Conservation (phyloP, 2,329 filamentous ascomycete species). For the Colletotrichum cuscutae region DNA sequence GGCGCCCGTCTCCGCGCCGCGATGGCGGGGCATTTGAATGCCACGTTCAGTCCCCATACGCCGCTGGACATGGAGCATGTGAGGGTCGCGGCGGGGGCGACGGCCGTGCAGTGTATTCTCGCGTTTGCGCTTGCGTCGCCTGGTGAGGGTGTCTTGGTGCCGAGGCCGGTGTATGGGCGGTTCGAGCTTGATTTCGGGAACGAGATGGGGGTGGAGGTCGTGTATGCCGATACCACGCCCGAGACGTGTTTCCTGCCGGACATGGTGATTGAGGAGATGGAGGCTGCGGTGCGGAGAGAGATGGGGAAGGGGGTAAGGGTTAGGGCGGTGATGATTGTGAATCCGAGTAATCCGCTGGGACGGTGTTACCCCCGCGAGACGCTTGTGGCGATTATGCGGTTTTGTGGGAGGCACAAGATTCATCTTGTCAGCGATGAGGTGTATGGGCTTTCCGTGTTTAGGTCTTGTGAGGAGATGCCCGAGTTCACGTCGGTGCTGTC, state of each 20-base stretch:
- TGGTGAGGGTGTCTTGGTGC: constrained; percentile 51
- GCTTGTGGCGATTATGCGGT: constrained; percentile 54
- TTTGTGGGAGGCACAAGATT: constrained; percentile 60
- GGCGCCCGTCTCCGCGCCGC: constrained; percentile 46
- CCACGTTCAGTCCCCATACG: constrained; percentile 46
- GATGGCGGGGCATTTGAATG: constrained; percentile 50
- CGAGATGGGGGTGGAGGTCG: constrained; percentile 49
- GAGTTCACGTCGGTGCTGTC: constrained; percentile 62
- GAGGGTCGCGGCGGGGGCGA: constrained; percentile 47
- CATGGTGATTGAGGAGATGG: constrained; percentile 57
- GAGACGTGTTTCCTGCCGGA: constrained; percentile 55
- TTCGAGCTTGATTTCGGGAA: constrained; percentile 60
- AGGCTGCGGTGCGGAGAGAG: constrained; percentile 50
- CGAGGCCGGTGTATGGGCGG: constrained; percentile 56
- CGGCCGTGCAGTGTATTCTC: constrained; percentile 51
- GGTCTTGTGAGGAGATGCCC: constrained; percentile 41
- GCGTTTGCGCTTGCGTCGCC: constrained; percentile 51
- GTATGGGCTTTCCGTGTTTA: constrained; percentile 63
- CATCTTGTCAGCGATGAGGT: constrained; percentile 70
- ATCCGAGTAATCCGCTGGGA: constrained; percentile 64
- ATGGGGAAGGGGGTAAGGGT: constrained; percentile 50
- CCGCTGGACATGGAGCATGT: constrained; percentile 45
- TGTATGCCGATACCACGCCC: constrained; percentile 56
- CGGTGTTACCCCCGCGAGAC: constrained; percentile 56
- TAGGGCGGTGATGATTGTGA: constrained; percentile 60